Evolutionary conservation across 2,329 filamentous ascomycete genomes (phyloP).

Genomic region (Arthrobotrys conoides): DNA sequence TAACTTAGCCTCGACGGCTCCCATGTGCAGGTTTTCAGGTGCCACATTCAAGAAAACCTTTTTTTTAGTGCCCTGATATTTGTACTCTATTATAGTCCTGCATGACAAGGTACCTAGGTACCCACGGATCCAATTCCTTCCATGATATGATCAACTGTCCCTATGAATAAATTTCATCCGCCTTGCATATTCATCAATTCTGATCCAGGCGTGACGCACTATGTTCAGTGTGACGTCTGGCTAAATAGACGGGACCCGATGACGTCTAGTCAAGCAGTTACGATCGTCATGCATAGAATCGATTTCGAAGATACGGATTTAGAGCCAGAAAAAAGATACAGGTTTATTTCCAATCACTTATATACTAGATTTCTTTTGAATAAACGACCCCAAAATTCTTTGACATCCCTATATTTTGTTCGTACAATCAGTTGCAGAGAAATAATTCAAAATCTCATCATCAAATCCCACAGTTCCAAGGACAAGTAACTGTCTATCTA

Average conservation of each 20-base stretch:
- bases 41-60: background rate
- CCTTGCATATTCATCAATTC: constrained; percentile 10
- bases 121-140: background rate
- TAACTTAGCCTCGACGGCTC: background rate
- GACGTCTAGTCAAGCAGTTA: constrained; percentile 4
- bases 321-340: background rate
- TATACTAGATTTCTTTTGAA: background rate
- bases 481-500: background rate
- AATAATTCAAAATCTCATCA: background rate
- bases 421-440: background rate
- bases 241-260: background rate
- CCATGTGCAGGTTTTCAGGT: constrained; percentile 12
- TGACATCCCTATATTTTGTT: background rate
- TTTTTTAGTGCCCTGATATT: background rate
- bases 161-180: background rate
- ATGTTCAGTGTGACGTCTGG: constrained; percentile 5
- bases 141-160: constrained; percentile 20
- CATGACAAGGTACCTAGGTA: background rate
- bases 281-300: background rate
- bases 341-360: constrained; percentile 2
- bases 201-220: constrained; percentile 4
- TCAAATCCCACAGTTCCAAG: background rate
- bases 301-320: background rate
- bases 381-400: background rate
- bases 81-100: background rate